A percentile compares a stretch with the other conserved stretches of the same genome.
Conservation (phyloP, 305 asterid species). For the Ruellia speciosa region DNA sequence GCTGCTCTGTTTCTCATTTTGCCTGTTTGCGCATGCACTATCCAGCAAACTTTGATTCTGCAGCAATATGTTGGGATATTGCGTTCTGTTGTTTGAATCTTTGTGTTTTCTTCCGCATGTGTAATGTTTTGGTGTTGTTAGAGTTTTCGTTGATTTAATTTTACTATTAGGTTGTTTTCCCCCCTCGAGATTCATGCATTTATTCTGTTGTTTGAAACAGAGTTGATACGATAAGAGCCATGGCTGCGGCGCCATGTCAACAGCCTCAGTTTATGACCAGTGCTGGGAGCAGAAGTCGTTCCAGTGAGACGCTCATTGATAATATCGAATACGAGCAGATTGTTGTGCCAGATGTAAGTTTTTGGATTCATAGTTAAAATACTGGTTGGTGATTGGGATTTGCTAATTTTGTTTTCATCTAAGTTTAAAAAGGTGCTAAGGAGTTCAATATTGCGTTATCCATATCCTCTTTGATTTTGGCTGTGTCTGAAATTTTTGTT, state of each 20-base stretch:
- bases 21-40: no score
- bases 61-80: conserved; percentile 7
- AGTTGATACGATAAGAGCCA: conserved; percentile 29
- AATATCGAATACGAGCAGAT: conserved; percentile 76
- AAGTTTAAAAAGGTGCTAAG: no score
- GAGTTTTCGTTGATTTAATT: background rate
- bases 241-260: conserved; percentile 34
- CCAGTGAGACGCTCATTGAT: conserved; percentile 60
- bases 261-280: conserved; percentile 73
- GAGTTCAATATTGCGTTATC: background rate
- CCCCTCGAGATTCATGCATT: conserved; percentile 6
- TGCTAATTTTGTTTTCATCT: background rate
- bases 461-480: background rate
- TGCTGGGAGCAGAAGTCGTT: conserved; percentile 34
- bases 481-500: background rate
- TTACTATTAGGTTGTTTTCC: background rate
- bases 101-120: background rate
- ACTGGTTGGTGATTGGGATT: background rate
- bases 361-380: background rate
- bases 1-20: no score
- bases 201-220: conserved; percentile 25
- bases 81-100: conserved; percentile 1
- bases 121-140: background rate
- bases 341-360: conserved; percentile 71
- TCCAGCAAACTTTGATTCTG: no score